These are phyloP conservation scores for Gossypium turneri DNA, from an alignment of 345 rosid genomes.

Conservation along the genomic window DNA sequence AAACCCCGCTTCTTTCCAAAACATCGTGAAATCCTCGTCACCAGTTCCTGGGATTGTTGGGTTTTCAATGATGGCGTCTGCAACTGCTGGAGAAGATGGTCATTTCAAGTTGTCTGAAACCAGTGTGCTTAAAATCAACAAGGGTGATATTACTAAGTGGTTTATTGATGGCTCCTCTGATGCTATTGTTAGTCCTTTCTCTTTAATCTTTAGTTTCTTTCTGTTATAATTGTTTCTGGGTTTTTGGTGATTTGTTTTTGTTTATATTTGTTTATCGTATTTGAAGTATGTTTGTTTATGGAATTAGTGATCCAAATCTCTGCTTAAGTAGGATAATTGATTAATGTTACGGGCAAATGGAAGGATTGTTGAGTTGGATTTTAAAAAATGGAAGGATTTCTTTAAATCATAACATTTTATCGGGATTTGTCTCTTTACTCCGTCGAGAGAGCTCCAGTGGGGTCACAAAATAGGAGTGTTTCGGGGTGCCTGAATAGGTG, in stretches of 20 bases:
- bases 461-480: no score
- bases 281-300: neutral
- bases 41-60: slow-evolving; percentile 17
- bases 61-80: slow-evolving; percentile 39
- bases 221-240: neutral
- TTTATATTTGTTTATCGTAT: neutral
- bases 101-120: slow-evolving; percentile 52
- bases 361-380: neutral
- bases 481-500: no score
- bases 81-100: slow-evolving; percentile 16
- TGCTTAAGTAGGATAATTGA: neutral
- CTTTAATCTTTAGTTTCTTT: neutral
- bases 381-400: neutral
- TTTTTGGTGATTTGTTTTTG: neutral
- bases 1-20: neutral
- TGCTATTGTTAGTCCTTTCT: slow-evolving; percentile 54
- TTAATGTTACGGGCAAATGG: neutral
- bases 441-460: no score
- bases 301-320: neutral
- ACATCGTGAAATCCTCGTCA: slow-evolving; percentile 7
- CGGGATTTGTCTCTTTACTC: no score
- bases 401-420: neutral
- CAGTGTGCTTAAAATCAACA: slow-evolving; percentile 47
- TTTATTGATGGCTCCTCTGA: slow-evolving; percentile 68
- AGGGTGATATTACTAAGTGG: slow-evolving; percentile 88